Conservation (phyloP, 768 basidiomycete species). For the Tricholoma sp. region DNA sequence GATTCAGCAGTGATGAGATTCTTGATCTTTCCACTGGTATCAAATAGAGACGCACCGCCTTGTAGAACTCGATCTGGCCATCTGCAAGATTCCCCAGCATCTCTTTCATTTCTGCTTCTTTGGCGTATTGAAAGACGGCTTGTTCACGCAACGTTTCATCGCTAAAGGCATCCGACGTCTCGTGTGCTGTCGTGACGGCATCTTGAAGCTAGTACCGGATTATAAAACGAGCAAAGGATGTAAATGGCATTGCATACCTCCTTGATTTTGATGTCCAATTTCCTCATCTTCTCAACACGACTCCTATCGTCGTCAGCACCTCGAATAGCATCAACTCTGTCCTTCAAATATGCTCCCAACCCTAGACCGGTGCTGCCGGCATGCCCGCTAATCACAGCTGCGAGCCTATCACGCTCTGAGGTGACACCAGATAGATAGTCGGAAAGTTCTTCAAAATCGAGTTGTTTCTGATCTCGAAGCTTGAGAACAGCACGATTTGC, state of each 20-base stretch:
- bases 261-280: conserved; percentile 91
- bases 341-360: conserved; percentile 84
- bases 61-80: conserved; percentile 94
- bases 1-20: conserved; percentile 2
- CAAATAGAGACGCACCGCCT: conserved; percentile 47
- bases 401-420: conserved; percentile 85
- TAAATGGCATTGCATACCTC: conserved; percentile 52
- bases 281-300: conserved; percentile 89
- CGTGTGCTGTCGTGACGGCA: conserved; percentile 90
- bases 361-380: conserved; percentile 83
- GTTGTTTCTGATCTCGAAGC: conserved; percentile 95
- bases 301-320: conserved; percentile 93
- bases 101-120: conserved; percentile 96
- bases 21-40: background rate
- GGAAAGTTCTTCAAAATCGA: conserved; percentile 96
- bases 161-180: conserved; percentile 95
- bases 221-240: background rate
- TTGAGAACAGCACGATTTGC: conserved; percentile 93
- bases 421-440: conserved; percentile 94
- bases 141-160: conserved; percentile 93
- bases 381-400: conserved; percentile 86
- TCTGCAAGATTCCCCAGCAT: conserved; percentile 86
- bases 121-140: conserved; percentile 81
- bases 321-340: conserved; percentile 85
- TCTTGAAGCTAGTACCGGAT: conserved; percentile 72